phyloP scores from a whole-genome alignment of 2,329 filamentous ascomycete species.

The Fusarium irregulare region DNA sequence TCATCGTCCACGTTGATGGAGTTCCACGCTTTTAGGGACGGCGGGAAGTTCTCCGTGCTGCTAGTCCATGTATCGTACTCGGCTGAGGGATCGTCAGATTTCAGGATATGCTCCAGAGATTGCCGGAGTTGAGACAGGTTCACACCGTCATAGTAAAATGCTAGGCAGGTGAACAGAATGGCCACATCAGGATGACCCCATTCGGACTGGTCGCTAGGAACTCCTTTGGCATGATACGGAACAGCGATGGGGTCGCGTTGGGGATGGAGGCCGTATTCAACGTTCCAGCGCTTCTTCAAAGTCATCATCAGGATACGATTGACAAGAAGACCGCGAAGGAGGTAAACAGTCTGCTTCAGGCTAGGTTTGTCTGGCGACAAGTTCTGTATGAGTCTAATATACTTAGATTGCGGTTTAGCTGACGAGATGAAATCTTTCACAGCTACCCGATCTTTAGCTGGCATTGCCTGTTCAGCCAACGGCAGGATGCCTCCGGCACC shows the following conservation, averaged over 20 bases:
- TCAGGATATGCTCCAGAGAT: conserved; percentile 63
- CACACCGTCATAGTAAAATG: conserved; percentile 74
- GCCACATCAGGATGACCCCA: conserved; percentile 76
- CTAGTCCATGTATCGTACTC: conserved; percentile 67
- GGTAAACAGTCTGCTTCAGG: conserved; percentile 54
- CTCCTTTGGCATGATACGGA: conserved; percentile 55
- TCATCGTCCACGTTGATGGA: conserved; percentile 71
- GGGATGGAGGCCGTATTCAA: conserved; percentile 71
- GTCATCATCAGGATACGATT: conserved; percentile 69
- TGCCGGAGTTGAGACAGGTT: conserved; percentile 61
- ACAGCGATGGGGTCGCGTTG: conserved; percentile 71
- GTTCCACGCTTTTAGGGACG: conserved; percentile 64
- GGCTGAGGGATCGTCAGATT: conserved; percentile 64
- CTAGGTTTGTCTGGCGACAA: conserved; percentile 40
- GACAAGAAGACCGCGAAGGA: conserved; percentile 72
- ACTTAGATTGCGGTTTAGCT: conserved; percentile 12
- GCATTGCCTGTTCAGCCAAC: conserved; percentile 32
- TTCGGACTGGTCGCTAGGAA: conserved; percentile 71
- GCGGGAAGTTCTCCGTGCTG: conserved; percentile 58
- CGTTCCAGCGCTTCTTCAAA: conserved; percentile 74
- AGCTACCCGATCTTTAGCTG: conserved; percentile 38
- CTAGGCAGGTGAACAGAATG: conserved; percentile 73
- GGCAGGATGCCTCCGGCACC: conserved; percentile 41
- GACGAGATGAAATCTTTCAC: conserved; percentile 43
- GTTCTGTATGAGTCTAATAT: conserved; percentile 22